These are phyloP conservation scores for Eucalyptus coolabah DNA, from an alignment of 345 rosid species.

Conservation along the genomic window DNA sequence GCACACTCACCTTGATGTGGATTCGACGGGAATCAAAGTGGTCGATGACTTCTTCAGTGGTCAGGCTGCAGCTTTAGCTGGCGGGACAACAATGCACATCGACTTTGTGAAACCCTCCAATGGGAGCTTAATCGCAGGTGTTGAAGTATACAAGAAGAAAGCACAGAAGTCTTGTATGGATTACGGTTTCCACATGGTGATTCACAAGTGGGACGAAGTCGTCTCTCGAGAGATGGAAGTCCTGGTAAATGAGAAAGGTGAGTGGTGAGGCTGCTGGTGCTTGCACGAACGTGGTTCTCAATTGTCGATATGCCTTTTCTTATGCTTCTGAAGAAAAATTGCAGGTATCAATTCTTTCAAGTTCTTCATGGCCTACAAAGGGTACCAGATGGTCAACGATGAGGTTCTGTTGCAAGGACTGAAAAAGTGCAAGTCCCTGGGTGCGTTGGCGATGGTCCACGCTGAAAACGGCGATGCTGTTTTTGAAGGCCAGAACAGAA, in stretches of 20 bases:
- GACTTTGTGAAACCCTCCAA: slow-evolving; percentile 76
- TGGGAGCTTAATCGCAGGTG: slow-evolving; percentile 66
- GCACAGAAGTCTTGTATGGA: slow-evolving; percentile 79
- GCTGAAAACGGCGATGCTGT: slow-evolving; percentile 99
- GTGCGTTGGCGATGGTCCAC: slow-evolving; percentile 98
- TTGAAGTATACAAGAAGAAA: slow-evolving; percentile 56
- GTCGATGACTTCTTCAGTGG: slow-evolving; percentile 93
- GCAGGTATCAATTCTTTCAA: slow-evolving; percentile 94
- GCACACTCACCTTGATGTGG: slow-evolving; percentile 80
- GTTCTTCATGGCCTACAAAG: slow-evolving; percentile 93
- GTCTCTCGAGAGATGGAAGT: slow-evolving; percentile 78
- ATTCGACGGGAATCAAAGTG: slow-evolving; percentile 57
- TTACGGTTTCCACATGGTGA: slow-evolving; percentile 94
- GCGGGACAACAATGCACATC: slow-evolving; percentile 97
- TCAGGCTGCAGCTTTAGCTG: slow-evolving; percentile 97
- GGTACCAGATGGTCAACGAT: slow-evolving; percentile 65
- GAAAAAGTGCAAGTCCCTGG: slow-evolving; percentile 80
- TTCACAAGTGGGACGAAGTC: slow-evolving; percentile 79
- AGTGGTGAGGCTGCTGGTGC: not conserved
- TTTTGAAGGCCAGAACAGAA: slow-evolving; percentile 78
- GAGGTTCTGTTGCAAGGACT: slow-evolving; percentile 82
- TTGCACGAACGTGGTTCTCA: not conserved
- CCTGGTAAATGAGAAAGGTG: slow-evolving; percentile 84
- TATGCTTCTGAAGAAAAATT: not conserved
- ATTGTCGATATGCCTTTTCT: not conserved